phyloP scores from a whole-genome alignment of 495 filamentous ascomycete species.

The Hyaloscypha variabilis region DNA sequence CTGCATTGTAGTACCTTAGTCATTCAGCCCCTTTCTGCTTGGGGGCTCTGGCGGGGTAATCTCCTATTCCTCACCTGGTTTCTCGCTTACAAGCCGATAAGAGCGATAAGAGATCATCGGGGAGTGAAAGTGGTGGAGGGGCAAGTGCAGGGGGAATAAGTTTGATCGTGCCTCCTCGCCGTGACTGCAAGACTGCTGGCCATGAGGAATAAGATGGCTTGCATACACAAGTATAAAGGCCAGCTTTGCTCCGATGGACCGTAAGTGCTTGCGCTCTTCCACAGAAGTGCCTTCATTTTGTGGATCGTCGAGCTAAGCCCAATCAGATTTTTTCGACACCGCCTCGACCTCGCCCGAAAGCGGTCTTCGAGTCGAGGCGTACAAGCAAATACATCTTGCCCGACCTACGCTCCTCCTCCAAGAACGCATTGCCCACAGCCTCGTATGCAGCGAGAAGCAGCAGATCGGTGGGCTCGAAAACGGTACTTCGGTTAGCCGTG shows the following conservation, averaged over 20 bases:
- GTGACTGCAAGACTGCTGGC: background rate
- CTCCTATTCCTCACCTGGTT: too few relatives aligned
- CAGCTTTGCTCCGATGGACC: background rate
- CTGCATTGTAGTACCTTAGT: too few relatives aligned
- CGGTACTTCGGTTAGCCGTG: slow-evolving; percentile 44
- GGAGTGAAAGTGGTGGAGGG: too few relatives aligned
- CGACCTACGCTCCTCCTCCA: background rate
- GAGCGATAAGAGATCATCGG: too few relatives aligned
- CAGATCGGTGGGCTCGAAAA: slow-evolving; percentile 47
- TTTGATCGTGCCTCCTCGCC: too few relatives aligned
- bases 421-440: slow-evolving; percentile 1
- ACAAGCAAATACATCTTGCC: too few relatives aligned
- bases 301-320: background rate
- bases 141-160: too few relatives aligned
- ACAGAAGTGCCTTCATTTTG: background rate
- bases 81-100: too few relatives aligned
- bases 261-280: background rate
- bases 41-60: too few relatives aligned
- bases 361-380: too few relatives aligned
- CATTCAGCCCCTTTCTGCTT: too few relatives aligned
- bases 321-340: slow-evolving; percentile 1
- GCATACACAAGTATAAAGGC: background rate
- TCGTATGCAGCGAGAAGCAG: slow-evolving; percentile 44
- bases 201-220: background rate
- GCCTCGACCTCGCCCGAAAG: too few relatives aligned